A percentile compares a stretch with the other conserved stretches of the same genome.
Conservation (phyloP, 108 stramenopile species). For the Schizochytrium sp. region DNA sequence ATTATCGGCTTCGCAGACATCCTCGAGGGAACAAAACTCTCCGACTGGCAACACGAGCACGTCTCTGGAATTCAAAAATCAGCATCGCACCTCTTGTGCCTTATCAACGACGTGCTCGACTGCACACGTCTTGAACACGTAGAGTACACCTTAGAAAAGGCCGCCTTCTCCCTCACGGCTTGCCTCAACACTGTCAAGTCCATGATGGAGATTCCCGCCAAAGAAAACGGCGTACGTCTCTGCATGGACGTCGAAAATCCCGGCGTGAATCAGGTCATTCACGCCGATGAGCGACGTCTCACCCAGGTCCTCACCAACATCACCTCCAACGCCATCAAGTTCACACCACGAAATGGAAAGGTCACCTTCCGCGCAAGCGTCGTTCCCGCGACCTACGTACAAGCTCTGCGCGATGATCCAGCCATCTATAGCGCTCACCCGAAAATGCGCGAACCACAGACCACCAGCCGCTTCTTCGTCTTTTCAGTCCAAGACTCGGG, state of each 20-base stretch:
- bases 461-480: not conserved
- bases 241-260: not conserved
- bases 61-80: not conserved
- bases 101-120: constrained; percentile 6
- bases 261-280: not conserved
- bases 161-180: not conserved
- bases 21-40: not conserved
- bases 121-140: not conserved
- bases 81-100: not conserved
- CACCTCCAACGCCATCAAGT: not conserved
- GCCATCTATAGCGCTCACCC: not conserved
- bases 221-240: not conserved
- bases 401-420: not conserved
- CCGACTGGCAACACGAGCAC: not conserved
- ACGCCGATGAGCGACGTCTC: not conserved
- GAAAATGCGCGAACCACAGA: not conserved
- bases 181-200: not conserved
- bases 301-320: not conserved
- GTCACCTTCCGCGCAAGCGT: not conserved
- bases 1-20: constrained; percentile 7
- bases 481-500: not conserved
- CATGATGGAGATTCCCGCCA: not conserved
- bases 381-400: not conserved
- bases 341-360: not conserved
- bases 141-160: not conserved